These are phyloP conservation scores for Zymoseptoria tritici DNA, from an alignment of 2,329 filamentous ascomycete species.

Conservation along the genomic window DNA sequence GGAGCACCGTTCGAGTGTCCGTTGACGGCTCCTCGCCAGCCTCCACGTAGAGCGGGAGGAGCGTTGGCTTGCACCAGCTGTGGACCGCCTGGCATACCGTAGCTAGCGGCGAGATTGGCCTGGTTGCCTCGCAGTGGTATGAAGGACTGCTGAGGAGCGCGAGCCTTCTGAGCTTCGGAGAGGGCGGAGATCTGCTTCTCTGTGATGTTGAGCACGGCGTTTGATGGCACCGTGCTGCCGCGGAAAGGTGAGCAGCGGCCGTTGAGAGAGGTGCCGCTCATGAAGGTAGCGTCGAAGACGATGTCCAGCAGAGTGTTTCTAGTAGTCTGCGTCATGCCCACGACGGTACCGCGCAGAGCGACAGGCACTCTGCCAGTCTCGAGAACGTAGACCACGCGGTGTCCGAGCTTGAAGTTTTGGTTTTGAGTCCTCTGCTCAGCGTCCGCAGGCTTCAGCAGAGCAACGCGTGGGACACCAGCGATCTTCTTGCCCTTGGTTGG, in stretches of 20 bases:
- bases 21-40: conserved; percentile 50
- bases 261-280: conserved; percentile 89
- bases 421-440: conserved; percentile 86
- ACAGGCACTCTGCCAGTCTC: conserved; percentile 93
- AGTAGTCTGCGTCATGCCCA: conserved; percentile 83
- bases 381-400: conserved; percentile 87
- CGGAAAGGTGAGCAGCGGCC: conserved; percentile 89
- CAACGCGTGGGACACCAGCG: conserved; percentile 74
- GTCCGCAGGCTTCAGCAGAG: conserved; percentile 85
- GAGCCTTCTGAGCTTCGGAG: conserved; percentile 30
- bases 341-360: conserved; percentile 83
- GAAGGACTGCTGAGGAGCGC: conserved; percentile 20
- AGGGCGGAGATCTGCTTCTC: conserved; percentile 70
- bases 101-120: conserved; percentile 35
- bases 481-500: conserved; percentile 60
- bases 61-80: conserved; percentile 52
- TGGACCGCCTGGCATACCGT: conserved; percentile 52
- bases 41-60: conserved; percentile 52
- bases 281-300: conserved; percentile 89
- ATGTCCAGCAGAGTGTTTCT: conserved; percentile 79
- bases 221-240: conserved; percentile 80
- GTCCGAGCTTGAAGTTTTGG: conserved; percentile 76
- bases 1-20: conserved; percentile 36
- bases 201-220: conserved; percentile 82
- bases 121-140: conserved; percentile 23